Evolutionary conservation across 83 land plant species (phyloP), one percentile per base, ranked within the genome.

Genomic region (Thuja plicata): DNA sequence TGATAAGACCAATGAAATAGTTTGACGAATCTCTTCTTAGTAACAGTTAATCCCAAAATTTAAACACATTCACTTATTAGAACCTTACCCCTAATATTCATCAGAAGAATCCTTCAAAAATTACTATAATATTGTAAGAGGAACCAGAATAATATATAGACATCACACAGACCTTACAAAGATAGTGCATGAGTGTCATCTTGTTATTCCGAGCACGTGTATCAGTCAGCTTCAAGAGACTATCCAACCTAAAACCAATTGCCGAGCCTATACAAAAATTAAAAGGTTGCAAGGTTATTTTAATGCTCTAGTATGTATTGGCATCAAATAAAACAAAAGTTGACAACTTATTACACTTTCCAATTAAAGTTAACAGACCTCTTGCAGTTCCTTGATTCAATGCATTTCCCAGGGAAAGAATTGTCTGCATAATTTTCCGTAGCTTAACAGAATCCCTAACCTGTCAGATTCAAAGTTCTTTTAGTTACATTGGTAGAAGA

Each of bases 381-480:
- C 98, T 94, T 37, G 99, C 99, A 89, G 99, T 98, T 87, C 99
- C 99, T 87, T 96, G 99, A 90, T 98, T 98, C 87, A 98, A 90
- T 46, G 99, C 98, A 94, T 98, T 97, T 57, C 99, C 99, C 73
- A 98, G 91, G 24, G 98, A 95, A 82, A 97, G 97, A 87, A 98
- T 96, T 43, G 99, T 97, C 90, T 96, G 99, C 99, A 98, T 98
- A 40, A 97, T 93, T 89, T 96, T 92, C 87, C 94, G 94, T 92
- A 98, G 91, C 89, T 97, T 96, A 38, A 87, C 88, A 41, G 99
- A 98, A 80, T 90, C 94, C 85, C 94, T 95, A 70, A 97, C 93
- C 99, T 98, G 96, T 60, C 88, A 70, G 11, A 90, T 43, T 8
- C 54, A 66, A 35, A 79, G 52, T 35, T 34, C 38, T 34, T 76